Evolutionary conservation across 108 stramenopile genomes (phyloP), one percentile per base, ranked within the genome.

Genomic region (Mediolabrus comicus): DNA sequence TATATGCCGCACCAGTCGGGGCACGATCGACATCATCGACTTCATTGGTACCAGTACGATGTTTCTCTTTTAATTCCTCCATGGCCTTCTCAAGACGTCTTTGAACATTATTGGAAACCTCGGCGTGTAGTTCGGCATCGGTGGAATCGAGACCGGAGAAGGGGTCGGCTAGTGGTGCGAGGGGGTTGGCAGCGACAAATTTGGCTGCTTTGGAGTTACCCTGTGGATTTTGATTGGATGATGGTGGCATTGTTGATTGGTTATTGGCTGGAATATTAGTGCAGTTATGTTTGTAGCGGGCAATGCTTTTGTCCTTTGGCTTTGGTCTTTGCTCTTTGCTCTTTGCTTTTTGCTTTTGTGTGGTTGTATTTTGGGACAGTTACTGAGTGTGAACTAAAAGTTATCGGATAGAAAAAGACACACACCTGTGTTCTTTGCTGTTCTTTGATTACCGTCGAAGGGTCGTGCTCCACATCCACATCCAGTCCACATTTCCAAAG

Each of bases 181-280:
- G 80, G 1, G 91, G 92, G 67, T 92, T 86, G 19, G 88, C 86
- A 14, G 78, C 79, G 28, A 82, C 74, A 62, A 96, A 96, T 69
- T 96, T 96, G 46, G 87, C 80, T 43, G 90, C 82, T 67, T 93
- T 96, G 75, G 80, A 70, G 33, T 79, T 85, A 14, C 87, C 83
- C 13, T 70, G 74, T n/a, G 77, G 41, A 43, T 86, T 77, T 73
- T 89, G 90, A 66, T 77, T 62, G 51, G 84, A 85, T 19, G 87
- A 24, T 17, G 64, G 64, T 24, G 46, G 46, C 46, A 49, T 49
- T 46, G 33, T 33, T 33, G 33, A n/a, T n/a, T n/a, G n/a, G n/a
- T n/a, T n/a, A n/a, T n/a, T n/a, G n/a, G n/a, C n/a, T n/a, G n/a
- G n/a, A n/a, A n/a, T n/a, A n/a, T n/a, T n/a, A n/a, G n/a, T n/a